Evolutionary conservation across 257 asterid species (phyloP).

Genomic region (Capsicum pubescens): DNA sequence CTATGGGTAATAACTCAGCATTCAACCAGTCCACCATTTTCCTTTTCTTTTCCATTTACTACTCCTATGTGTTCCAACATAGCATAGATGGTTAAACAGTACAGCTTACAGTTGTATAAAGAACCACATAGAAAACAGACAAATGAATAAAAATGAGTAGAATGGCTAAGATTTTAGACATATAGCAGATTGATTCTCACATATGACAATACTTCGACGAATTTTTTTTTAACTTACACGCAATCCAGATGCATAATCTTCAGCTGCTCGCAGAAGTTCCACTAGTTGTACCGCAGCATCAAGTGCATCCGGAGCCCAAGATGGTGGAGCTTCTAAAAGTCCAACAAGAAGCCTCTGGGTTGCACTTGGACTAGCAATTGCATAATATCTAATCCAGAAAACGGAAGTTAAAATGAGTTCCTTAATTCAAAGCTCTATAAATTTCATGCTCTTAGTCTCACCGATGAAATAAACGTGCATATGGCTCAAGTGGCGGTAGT

Average conservation of each 20-base stretch:
- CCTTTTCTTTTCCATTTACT: no score
- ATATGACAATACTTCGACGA: background rate
- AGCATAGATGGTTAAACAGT: background rate
- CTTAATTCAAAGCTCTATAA: conserved; percentile 6
- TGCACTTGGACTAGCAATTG: conserved; percentile 99
- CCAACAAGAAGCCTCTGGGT: conserved; percentile 98
- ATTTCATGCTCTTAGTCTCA: conserved; percentile 31
- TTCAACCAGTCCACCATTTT: no score
- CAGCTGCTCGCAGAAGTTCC: conserved; percentile 98
- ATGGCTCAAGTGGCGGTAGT: conserved; percentile 98
- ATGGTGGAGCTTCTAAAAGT: conserved; percentile 97
- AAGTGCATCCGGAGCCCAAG: conserved; percentile 99
- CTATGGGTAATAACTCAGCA: no score
- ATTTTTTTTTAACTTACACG: conserved; percentile 55
- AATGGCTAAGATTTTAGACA: background rate
- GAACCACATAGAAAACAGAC: background rate
- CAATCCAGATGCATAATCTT: conserved; percentile 95
- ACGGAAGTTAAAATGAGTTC: conserved; percentile 30
- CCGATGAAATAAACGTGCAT: conserved; percentile 96
- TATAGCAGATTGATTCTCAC: conserved; percentile 16
- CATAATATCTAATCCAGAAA: conserved; percentile 74
- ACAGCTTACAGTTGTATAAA: background rate
- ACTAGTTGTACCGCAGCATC: conserved; percentile 99
- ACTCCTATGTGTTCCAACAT: background rate
- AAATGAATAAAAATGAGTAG: background rate